Conservation (phyloP, 1,139 yeast genomes). For the Hemisphaericaspora xylofermentans region DNA sequence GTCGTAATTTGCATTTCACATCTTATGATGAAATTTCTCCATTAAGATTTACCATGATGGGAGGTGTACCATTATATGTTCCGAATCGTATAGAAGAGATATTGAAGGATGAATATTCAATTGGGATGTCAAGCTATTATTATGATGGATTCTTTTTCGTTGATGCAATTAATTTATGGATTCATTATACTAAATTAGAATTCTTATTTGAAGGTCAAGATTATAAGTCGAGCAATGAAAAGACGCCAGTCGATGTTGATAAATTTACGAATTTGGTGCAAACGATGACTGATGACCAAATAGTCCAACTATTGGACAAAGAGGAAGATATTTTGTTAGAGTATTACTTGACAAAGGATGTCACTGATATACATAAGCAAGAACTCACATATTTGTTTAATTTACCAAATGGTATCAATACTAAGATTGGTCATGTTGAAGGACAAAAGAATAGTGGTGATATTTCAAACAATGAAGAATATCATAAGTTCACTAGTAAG, state of each 20-base stretch:
- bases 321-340: constrained; percentile 30
- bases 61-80: constrained; percentile 33
- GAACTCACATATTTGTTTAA: constrained; percentile 28
- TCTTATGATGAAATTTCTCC: constrained; percentile 35
- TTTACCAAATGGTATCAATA: constrained; percentile 20
- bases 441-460: constrained; percentile 15
- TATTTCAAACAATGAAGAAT: constrained; percentile 15
- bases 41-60: constrained; percentile 30
- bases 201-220: constrained; percentile 18
- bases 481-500: constrained; percentile 19
- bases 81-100: constrained; percentile 27
- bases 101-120: constrained; percentile 28
- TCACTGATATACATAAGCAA: constrained; percentile 27
- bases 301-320: constrained; percentile 20
- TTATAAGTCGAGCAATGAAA: constrained; percentile 11
- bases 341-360: constrained; percentile 29
- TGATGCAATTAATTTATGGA: constrained; percentile 27
- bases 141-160: constrained; percentile 23
- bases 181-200: constrained; percentile 21
- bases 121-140: constrained; percentile 20
- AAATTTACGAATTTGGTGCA: constrained; percentile 22
- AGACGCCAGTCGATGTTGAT: constrained; percentile 15
- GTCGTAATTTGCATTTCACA: constrained; percentile 34
- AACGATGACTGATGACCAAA: constrained; percentile 20
- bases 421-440: constrained; percentile 18